Percentiles rank a stretch among this genome's conserved stretches.
phyloP scores from a whole-genome alignment of 2,329 filamentous ascomycete genomes.

The Trichoderma aggressivum region DNA sequence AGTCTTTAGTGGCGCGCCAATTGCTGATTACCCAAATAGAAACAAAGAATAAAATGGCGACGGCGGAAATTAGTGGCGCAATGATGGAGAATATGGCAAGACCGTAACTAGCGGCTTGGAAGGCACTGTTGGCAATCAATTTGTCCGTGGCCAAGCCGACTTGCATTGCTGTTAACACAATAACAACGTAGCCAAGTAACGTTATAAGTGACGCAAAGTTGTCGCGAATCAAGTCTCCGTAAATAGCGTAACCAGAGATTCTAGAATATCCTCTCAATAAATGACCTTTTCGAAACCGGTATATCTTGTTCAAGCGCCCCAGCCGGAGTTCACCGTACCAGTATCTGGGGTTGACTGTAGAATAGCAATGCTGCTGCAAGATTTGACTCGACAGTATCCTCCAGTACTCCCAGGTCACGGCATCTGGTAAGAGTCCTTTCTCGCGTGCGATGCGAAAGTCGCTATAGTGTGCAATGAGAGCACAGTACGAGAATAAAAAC shows the following conservation, averaged over 20 bases:
- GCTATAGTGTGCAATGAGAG: constrained; percentile 37
- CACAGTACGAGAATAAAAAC: constrained; percentile 40
- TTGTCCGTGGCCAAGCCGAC: constrained; percentile 39
- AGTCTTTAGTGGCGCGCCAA: neutral
- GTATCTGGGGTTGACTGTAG: constrained; percentile 34
- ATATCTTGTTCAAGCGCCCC: constrained; percentile 41
- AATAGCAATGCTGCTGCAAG: constrained; percentile 23
- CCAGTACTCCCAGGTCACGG: constrained; percentile 35
- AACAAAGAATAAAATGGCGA: neutral
- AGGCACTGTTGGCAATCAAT: constrained; percentile 33
- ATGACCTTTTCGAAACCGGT: constrained; percentile 26
- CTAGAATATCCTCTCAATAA: constrained; percentile 24
- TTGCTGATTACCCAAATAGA: neutral
- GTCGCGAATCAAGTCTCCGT: constrained; percentile 40
- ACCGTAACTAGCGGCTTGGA: constrained; percentile 44
- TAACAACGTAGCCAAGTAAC: constrained; percentile 40
- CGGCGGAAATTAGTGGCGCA: constrained; percentile 31
- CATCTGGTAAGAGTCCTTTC: constrained; percentile 32
- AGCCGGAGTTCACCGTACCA: constrained; percentile 41
- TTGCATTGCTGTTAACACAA: constrained; percentile 50
- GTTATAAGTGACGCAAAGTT: constrained; percentile 42
- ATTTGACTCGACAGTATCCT: constrained; percentile 28
- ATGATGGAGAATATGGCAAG: constrained; percentile 48
- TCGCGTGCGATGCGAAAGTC: constrained; percentile 37
- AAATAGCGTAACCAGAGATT: constrained; percentile 28